phyloP scores from a whole-genome alignment of 305 asterid species.

The Fraxinus greggii region DNA sequence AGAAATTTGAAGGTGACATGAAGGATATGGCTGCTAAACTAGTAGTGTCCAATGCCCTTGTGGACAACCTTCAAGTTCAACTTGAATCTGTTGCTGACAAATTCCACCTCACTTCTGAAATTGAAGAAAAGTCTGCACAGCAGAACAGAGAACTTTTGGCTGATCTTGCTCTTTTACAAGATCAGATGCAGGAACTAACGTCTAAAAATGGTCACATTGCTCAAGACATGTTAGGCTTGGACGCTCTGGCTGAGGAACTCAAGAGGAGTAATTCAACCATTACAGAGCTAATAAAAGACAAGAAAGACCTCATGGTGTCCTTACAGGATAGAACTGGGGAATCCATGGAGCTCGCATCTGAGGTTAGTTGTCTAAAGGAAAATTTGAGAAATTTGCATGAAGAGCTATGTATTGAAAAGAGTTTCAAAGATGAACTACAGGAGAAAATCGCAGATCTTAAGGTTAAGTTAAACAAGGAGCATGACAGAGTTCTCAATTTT shows the following conservation, averaged over 20 bases:
- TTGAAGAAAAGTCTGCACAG: slow-evolving; percentile 52
- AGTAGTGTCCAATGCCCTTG: slow-evolving; percentile 60
- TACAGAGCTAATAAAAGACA: slow-evolving; percentile 50
- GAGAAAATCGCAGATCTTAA: slow-evolving; percentile 53
- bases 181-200: slow-evolving; percentile 61
- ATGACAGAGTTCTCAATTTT: slow-evolving; percentile 36
- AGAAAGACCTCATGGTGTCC: slow-evolving; percentile 45
- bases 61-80: slow-evolving; percentile 68
- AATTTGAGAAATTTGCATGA: slow-evolving; percentile 44
- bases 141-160: slow-evolving; percentile 59
- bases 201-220: slow-evolving; percentile 50
- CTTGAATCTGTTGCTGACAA: slow-evolving; percentile 65
- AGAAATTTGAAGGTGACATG: slow-evolving; percentile 52
- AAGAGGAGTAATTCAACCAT: slow-evolving; percentile 46
- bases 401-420: slow-evolving; percentile 51
- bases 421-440: slow-evolving; percentile 52
- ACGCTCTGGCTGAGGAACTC: slow-evolving; percentile 58
- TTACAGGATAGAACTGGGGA: slow-evolving; percentile 55
- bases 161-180: slow-evolving; percentile 62
- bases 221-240: slow-evolving; percentile 54
- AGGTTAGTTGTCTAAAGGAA: slow-evolving; percentile 52
- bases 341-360: slow-evolving; percentile 52
- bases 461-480: slow-evolving; percentile 36
- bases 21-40: slow-evolving; percentile 48
- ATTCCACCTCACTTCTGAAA: slow-evolving; percentile 51